Base-by-base conservation (phyloP, 1,284 basidiomycete species). In the Ceratobasidium sp. region DNA sequence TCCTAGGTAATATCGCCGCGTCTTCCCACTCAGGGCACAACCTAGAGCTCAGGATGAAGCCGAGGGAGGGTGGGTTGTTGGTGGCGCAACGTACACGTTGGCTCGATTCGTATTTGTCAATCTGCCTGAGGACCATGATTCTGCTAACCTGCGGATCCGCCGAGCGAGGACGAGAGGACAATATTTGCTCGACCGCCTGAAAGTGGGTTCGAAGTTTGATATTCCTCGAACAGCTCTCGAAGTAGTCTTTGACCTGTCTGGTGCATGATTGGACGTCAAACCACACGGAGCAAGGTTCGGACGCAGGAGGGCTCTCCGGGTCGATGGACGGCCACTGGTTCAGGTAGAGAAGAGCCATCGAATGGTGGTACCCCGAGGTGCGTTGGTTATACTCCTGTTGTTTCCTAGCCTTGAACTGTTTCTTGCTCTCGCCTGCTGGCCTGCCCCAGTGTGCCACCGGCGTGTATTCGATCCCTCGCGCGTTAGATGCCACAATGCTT, bases 171-270 rank as follows among this genome's bases (percentile, higher is more conserved):
- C 3, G n/a, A 12, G 49, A 53, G 17, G 38, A 27, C 1, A 65
- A 20, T 1, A 31, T 13, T 1, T 32, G 12, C 25, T 53, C 49
- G 27, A 54, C 22, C n/a, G 40, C 25, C 6, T 31, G 2, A 12
- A 65, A 20, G 27, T 53, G 38, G 4, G 20, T 1, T 4, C 22
- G 29, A 13, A 64, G 31, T 13, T 52, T 25, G 10, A 52, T 1
- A 22, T 64, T 64, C 17, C 25, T 38, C 1, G 22, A 27, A 29
- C 60, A 64, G 34, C 60, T 64, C 3, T 29, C 20, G 32, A 64
- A 64, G 34, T 52, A 64, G 4, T 35, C 17, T 35, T 29, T 12
- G 13, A 52, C 45, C 4, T 31, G 3, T 35, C 35, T 8, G 10
- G 22, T 25, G 38, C 43, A 49, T 2, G 12, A 12, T 4, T n/a